Base-by-base conservation (phyloP, 805 yeast species). In the Saccharomycopsis sp. region DNA sequence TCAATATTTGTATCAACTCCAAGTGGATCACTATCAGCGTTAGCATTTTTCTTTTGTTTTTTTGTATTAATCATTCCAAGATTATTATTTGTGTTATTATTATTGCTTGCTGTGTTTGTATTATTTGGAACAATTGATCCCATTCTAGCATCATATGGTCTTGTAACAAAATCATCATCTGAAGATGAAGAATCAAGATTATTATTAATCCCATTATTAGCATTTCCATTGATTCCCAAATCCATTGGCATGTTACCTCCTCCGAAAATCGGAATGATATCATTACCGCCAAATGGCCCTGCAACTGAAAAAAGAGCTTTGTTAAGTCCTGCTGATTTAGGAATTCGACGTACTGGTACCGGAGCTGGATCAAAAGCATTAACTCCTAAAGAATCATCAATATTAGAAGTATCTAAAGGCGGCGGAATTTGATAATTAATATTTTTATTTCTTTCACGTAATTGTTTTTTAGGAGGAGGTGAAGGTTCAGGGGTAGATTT, bases 201-300 rank as follows among this genome's bases (percentile, higher is more conserved):
- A 13, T 37, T 46, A 8, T 34, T 34, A 10, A 28, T 27, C 5
- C 49, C 56, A 45, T 55, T 59, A n/a, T 34, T 34, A 15, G 32
- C 51, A 5, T 62, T 61, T 1, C 70, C 68, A 5, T 66, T 67
- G 15, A 72, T 71, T 12, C 28, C 25, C 17, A 32, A 21, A 17
- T 38, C 37, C 13, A 19, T 31, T 3, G 84, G 76, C 19, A 68
- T 64, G 43, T 75, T 74, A n/a, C n/a, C n/a, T 35, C 72, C 70
- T 4, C 92, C 88, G 58, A 87, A 86, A 23, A 89, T 63, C 0
- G 96, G 80, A 5, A 78, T 71, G 1, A 86, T 94, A 55, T 89
- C 96, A 46, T 89, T 79, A 18, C 98, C 98, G 21, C 98, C 98
- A 66, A 89, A 89, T 1, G 98, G 98, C 0, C 98, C 98, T 13